Percentiles rank a stretch among this genome's conserved stretches.
Conservation (phyloP, 2,329 filamentous ascomycete genomes). For the Mariannaea elegans region DNA sequence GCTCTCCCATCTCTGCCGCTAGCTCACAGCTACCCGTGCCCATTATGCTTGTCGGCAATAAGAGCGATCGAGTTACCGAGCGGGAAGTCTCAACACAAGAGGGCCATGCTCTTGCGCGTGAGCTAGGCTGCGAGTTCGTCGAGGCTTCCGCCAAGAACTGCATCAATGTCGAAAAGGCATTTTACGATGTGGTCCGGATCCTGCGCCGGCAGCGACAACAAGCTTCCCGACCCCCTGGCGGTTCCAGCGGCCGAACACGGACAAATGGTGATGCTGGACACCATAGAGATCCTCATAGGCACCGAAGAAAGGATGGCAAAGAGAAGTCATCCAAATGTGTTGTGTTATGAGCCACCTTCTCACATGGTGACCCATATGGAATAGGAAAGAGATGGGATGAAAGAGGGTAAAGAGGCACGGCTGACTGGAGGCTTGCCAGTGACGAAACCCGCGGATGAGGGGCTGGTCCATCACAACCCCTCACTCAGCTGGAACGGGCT, state of each 20-base stretch:
- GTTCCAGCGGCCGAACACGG: slow-evolving; percentile 49
- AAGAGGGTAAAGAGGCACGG: slow-evolving; percentile 17
- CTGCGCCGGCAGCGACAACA: slow-evolving; percentile 82
- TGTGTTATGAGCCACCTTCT: slow-evolving; percentile 48
- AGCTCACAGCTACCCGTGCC: slow-evolving; percentile 76
- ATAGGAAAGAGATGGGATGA: slow-evolving; percentile 28
- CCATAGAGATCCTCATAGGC: slow-evolving; percentile 44
- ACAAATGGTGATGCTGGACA: slow-evolving; percentile 48
- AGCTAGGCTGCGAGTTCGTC: slow-evolving; percentile 94
- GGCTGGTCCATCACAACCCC: slow-evolving; percentile 26
- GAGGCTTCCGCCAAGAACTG: slow-evolving; percentile 98
- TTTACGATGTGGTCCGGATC: slow-evolving; percentile 95
- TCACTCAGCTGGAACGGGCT: slow-evolving; percentile 32
- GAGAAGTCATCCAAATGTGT: slow-evolving; percentile 48
- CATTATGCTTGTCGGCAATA: slow-evolving; percentile 98
- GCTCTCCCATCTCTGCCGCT: slow-evolving; percentile 72
- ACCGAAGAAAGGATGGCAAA: slow-evolving; percentile 48
- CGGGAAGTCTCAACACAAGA: slow-evolving; percentile 97
- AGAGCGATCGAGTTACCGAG: slow-evolving; percentile 95
- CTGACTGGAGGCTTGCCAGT: slow-evolving; percentile 27
- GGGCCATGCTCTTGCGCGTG: slow-evolving; percentile 88
- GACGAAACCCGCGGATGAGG: slow-evolving; percentile 33
- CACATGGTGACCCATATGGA: slow-evolving; percentile 2
- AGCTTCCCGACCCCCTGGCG: slow-evolving; percentile 51
- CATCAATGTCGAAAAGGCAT: slow-evolving; percentile 98